Evolutionary conservation across 1,139 yeast species (phyloP), one percentile per base, ranked within the genome.

Genomic region (Ogataea hybrid): DNA sequence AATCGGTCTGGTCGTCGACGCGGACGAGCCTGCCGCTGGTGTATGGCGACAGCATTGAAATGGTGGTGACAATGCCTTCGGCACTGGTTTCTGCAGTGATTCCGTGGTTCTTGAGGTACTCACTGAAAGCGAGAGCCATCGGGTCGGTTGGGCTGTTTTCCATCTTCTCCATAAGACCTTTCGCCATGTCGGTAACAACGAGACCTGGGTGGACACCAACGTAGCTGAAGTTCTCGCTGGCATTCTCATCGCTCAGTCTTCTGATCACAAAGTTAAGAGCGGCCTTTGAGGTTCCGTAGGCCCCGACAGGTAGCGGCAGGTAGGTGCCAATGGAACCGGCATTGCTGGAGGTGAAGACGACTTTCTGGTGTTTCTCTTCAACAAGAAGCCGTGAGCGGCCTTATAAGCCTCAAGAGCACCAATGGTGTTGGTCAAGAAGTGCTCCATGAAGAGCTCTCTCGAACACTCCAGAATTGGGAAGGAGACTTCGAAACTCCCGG

Each of bases 241-340:
- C 59, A 1, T 33, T 42, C 37, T 65, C 67, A 16, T 25, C 28
- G 18, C 59, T 50, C 27, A 65, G 41, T 14, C 52, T 51, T 29
- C 48, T 54, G 10, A 52, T 48, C 7, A 55, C 35, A 30, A 51
- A 61, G 51, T 64, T 65, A 39, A 66, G 35, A 1, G 67, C 67
- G 14, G 69, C 67, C 44, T 67, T 67, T 14, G 69, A 62, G 22
- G 52, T 51, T 9, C 69, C 69, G 46, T 67, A 65, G 5, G 62
- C 64, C 21, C 58, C 38, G 6, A 36, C 21, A 3, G 55, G 28
- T 6, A 49, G 9, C 9, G 54, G 53, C 5, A 46, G 6, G 25
- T 34, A 47, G 5, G 33, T 44, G 14, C 47, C 41, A 9, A 61
- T 50, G 1, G 64, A 58, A 2, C 62, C 65, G 3, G 51, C 59